Conservation (phyloP, 2,329 filamentous ascomycete genomes). For the Colletotrichum echinochloae region DNA sequence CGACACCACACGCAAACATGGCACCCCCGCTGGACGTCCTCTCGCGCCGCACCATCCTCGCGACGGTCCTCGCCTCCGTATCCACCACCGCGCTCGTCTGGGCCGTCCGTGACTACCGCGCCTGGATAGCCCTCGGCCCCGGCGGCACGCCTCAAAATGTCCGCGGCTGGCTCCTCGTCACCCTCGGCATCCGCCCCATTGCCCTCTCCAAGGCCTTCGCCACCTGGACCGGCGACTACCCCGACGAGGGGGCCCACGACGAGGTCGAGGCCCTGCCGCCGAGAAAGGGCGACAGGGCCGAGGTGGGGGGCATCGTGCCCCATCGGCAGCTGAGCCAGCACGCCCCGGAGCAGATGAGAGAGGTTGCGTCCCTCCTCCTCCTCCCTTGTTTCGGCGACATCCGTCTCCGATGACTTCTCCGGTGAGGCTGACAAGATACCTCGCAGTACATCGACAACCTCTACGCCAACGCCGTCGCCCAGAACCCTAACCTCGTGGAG, state of each 20-base stretch:
- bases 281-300: constrained; percentile 10
- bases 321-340: constrained; percentile 37
- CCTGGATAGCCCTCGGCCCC: constrained; percentile 56
- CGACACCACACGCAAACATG: not conserved
- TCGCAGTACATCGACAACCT: constrained; percentile 25
- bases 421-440: not conserved
- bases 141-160: constrained; percentile 58
- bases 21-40: not conserved
- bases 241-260: constrained; percentile 4
- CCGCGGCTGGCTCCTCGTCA: constrained; percentile 53
- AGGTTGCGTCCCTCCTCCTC: not conserved
- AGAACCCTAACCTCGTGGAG: constrained; percentile 48
- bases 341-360: constrained; percentile 34
- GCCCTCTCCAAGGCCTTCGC: constrained; percentile 21
- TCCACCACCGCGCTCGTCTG: constrained; percentile 11
- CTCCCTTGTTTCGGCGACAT: not conserved
- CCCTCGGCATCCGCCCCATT: constrained; percentile 34
- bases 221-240: constrained; percentile 30
- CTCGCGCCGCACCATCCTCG: not conserved
- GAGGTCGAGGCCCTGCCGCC: constrained; percentile 10
- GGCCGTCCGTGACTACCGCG: constrained; percentile 48
- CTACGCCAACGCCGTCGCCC: constrained; percentile 38
- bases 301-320: constrained; percentile 31
- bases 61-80: constrained; percentile 5
- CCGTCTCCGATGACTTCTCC: not conserved